Evolutionary conservation across 306 rosid species (phyloP).

Genomic region (Phaseolus lunatus): DNA sequence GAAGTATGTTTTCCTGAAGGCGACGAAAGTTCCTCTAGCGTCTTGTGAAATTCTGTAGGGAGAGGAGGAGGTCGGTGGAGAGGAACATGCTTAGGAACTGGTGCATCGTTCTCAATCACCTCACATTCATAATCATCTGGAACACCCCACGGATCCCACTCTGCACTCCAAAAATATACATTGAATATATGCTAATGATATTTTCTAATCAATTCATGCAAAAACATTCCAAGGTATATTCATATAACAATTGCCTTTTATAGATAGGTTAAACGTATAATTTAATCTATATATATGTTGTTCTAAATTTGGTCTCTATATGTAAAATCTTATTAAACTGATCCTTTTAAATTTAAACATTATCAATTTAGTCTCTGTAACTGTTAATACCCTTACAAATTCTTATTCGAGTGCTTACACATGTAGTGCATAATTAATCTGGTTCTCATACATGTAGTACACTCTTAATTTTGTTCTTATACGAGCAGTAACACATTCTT

Average conservation of each 20-base stretch:
- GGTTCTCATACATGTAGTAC: too few species aligned
- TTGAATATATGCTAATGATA: not conserved
- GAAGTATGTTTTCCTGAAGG: constrained; percentile 46
- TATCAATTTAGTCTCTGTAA: too few species aligned
- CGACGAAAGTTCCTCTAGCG: constrained; percentile 56
- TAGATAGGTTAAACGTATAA: too few species aligned
- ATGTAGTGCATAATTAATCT: too few species aligned
- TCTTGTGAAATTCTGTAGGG: constrained; percentile 71
- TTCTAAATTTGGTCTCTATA: too few species aligned
- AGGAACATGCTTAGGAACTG: constrained; percentile 89
- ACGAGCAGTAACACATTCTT: too few species aligned
- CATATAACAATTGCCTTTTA: not conserved
- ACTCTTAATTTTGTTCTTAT: too few species aligned
- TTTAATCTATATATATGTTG: too few species aligned
- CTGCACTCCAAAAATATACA: constrained; percentile 60
- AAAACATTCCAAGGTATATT: not conserved
- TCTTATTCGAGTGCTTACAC: too few species aligned
- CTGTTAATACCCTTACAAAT: too few species aligned
- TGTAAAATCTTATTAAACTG: too few species aligned
- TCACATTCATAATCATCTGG: constrained; percentile 87
- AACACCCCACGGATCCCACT: constrained; percentile 95
- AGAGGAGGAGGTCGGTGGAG: constrained; percentile 86
- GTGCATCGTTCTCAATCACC: constrained; percentile 86
- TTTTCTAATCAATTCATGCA: constrained; percentile 14
- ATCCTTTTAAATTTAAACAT: too few species aligned